These are phyloP conservation scores for Neospermospora avenae DNA, from an alignment of 2,329 filamentous ascomycete species.

Conservation along the genomic window DNA sequence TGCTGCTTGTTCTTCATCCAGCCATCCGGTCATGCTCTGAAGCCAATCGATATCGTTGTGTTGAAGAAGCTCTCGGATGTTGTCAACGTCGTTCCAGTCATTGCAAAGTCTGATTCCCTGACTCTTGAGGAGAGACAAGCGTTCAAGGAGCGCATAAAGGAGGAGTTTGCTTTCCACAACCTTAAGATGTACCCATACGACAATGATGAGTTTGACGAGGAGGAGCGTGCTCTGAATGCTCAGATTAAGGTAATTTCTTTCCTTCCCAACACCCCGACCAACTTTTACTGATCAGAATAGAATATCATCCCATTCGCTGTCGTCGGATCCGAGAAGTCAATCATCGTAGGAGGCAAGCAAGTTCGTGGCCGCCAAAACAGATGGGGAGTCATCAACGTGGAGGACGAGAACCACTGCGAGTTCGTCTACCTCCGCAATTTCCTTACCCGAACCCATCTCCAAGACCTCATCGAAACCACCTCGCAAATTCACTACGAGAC, in stretches of 20 bases:
- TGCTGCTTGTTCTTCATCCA: slow-evolving; percentile 99
- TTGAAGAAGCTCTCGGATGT: slow-evolving; percentile 99
- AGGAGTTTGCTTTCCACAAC: slow-evolving; percentile 99
- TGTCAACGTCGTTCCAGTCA: slow-evolving; percentile 97
- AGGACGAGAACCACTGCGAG: slow-evolving; percentile 99
- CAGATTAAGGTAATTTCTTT: slow-evolving; percentile 80
- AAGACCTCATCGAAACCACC: slow-evolving; percentile 98
- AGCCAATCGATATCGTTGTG: slow-evolving; percentile 99
- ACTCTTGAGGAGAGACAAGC: slow-evolving; percentile 92
- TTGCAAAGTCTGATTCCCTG: slow-evolving; percentile 95
- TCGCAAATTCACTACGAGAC: slow-evolving; percentile 99
- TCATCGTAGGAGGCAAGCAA: slow-evolving; percentile 95
- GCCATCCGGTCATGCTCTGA: slow-evolving; percentile 94
- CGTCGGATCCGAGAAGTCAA: slow-evolving; percentile 96
- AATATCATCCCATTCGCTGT: slow-evolving; percentile 95
- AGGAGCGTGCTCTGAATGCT: slow-evolving; percentile 88
- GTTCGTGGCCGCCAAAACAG: slow-evolving; percentile 97
- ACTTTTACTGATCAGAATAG: slow-evolving; percentile 47
- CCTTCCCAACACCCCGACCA: not conserved
- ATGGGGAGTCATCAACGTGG: slow-evolving; percentile 99
- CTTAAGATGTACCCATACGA: slow-evolving; percentile 99
- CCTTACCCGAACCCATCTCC: slow-evolving; percentile 94
- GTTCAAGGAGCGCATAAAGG: slow-evolving; percentile 99
- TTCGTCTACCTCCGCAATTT: slow-evolving; percentile 98
- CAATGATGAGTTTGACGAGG: slow-evolving; percentile 96